phyloP scores from a whole-genome alignment of 2,329 filamentous ascomycete species.

The Calonectria crousiana region DNA sequence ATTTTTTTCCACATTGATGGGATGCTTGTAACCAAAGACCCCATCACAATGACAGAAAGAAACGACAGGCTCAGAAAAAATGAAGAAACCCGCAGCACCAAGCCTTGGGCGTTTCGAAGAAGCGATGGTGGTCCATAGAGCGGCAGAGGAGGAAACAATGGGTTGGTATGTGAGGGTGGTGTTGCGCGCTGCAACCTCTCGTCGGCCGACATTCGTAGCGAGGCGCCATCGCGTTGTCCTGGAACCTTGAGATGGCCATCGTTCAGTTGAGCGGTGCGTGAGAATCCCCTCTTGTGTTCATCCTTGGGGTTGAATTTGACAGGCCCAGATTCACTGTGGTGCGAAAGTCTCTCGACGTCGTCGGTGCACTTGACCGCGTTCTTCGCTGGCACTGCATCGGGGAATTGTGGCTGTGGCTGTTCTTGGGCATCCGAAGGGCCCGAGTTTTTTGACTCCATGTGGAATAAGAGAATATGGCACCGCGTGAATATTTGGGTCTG shows the following conservation, averaged over 20 bases:
- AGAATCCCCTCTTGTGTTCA: slow-evolving; percentile 42
- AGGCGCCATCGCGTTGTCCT: slow-evolving; percentile 47
- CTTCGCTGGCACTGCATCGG: slow-evolving; percentile 47
- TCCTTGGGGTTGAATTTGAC: slow-evolving; percentile 43
- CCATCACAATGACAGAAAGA: slow-evolving; percentile 79
- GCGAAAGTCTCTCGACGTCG: slow-evolving; percentile 71
- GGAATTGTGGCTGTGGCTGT: slow-evolving; percentile 25
- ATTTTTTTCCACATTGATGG: slow-evolving; percentile 62
- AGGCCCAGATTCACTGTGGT: slow-evolving; percentile 47
- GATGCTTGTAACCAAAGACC: slow-evolving; percentile 77
- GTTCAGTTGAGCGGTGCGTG: slow-evolving; percentile 49
- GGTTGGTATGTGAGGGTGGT: slow-evolving; percentile 79
- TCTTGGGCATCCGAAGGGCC: slow-evolving; percentile 23
- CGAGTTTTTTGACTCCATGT: slow-evolving; percentile 17
- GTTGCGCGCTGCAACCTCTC: slow-evolving; percentile 60
- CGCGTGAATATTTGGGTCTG: background rate
- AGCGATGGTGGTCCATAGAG: slow-evolving; percentile 81
- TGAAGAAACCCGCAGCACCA: slow-evolving; percentile 74
- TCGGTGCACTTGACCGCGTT: slow-evolving; percentile 68
- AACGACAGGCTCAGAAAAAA: slow-evolving; percentile 84
- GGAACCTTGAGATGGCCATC: slow-evolving; percentile 44
- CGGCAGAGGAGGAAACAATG: slow-evolving; percentile 86
- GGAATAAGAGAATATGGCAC: background rate
- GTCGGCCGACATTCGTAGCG: slow-evolving; percentile 58
- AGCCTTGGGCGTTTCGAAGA: slow-evolving; percentile 74